Conservation (phyloP, 306 rosid species). For the Notholithocarpus densiflorus region DNA sequence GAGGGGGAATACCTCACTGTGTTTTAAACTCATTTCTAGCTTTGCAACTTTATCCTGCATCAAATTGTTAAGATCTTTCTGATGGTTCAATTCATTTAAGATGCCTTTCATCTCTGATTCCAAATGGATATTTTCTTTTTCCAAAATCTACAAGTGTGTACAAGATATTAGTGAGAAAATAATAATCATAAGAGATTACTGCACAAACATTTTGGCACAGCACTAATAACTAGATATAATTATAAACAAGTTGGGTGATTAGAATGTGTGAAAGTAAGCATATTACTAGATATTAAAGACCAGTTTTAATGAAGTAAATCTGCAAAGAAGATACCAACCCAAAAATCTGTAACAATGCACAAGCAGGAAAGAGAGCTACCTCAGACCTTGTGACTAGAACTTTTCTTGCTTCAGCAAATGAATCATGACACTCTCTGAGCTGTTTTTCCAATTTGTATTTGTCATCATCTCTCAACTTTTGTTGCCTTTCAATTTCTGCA, state of each 20-base stretch:
- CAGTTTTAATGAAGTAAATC: background rate
- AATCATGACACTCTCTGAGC: conserved; percentile 40
- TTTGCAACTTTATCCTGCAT: conserved; percentile 41
- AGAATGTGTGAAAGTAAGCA: background rate
- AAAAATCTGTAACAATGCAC: background rate
- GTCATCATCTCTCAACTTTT: conserved; percentile 45
- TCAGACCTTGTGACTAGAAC: conserved; percentile 53
- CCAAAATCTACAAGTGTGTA: conserved; percentile 42
- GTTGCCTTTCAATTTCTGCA: conserved; percentile 60
- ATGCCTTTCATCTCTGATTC: conserved; percentile 42
- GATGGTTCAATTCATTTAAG: conserved; percentile 38
- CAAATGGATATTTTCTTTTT: conserved; percentile 43
- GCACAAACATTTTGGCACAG: background rate
- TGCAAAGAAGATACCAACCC: background rate
- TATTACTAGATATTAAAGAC: background rate
- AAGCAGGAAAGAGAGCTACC: conserved; percentile 44
- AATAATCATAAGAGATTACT: background rate
- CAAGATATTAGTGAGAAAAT: conserved; percentile 2
- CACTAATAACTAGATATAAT: background rate
- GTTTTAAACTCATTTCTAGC: conserved; percentile 43
- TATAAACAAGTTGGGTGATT: background rate
- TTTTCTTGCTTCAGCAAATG: conserved; percentile 40
- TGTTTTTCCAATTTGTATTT: conserved; percentile 39
- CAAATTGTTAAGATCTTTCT: conserved; percentile 40
- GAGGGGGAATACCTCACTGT: conserved; percentile 44